A percentile compares a stretch with the other conserved stretches of the same genome.
phyloP scores from a whole-genome alignment of 1,139 yeast genomes.

The Scheffersomyces lignicola region DNA sequence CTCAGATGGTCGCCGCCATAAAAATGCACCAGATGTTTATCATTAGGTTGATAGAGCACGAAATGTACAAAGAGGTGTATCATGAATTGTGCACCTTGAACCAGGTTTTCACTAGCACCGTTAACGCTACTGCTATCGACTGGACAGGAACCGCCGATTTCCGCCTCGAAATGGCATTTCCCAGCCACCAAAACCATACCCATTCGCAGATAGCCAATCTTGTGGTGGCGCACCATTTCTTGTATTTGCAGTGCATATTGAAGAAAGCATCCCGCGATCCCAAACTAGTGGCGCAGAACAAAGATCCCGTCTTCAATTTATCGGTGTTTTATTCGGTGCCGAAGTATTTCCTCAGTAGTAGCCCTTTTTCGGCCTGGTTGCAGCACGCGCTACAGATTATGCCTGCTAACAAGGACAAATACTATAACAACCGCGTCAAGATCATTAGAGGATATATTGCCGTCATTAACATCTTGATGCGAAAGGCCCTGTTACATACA shows the following conservation, averaged over 20 bases:
- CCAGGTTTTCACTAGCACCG: conserved; percentile 10
- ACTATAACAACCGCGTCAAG: conserved; percentile 20
- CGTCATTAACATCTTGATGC: conserved; percentile 13
- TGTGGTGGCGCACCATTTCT: conserved; percentile 32
- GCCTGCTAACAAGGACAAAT: conserved; percentile 12
- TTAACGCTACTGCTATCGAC: conserved; percentile 7
- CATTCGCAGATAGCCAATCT: conserved; percentile 19
- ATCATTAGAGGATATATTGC: conserved; percentile 26
- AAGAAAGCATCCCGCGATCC: conserved; percentile 25
- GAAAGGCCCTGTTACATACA: too few relatives aligned
- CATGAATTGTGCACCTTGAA: conserved; percentile 8
- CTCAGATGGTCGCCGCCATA: conserved; percentile 12
- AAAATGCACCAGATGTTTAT: conserved; percentile 32
- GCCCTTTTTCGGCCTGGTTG: conserved; percentile 28
- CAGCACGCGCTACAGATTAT: conserved; percentile 10
- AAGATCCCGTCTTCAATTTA: conserved; percentile 12
- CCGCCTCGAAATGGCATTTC: conserved; percentile 11
- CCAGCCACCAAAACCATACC: conserved; percentile 6
- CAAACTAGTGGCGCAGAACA: conserved; percentile 12
- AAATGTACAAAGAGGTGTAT: conserved; percentile 12
- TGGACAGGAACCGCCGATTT: background rate
- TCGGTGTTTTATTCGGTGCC: conserved; percentile 16
- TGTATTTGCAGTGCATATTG: conserved; percentile 29
- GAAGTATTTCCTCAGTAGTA: conserved; percentile 18
- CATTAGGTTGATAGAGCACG: conserved; percentile 27